These are phyloP conservation scores for Fusarium nodosum DNA, from an alignment of 2,329 filamentous ascomycete species.

Conservation along the genomic window DNA sequence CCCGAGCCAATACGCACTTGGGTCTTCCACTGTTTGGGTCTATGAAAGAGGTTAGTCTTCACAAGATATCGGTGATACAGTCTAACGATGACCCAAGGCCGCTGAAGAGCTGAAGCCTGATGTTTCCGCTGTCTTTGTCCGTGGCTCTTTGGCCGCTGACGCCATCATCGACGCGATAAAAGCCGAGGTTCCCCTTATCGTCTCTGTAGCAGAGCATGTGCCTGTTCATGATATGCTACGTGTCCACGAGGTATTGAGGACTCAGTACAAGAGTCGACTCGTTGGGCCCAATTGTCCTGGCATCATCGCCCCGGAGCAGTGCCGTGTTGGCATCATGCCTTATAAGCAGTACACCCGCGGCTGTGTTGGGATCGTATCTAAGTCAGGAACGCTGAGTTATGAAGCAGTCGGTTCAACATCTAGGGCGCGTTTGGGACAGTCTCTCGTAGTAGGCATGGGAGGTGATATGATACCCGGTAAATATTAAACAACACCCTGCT, in stretches of 20 bases:
- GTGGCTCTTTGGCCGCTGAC: conserved; percentile 73
- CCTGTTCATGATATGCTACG: conserved; percentile 83
- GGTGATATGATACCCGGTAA: conserved; percentile 78
- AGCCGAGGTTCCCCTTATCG: conserved; percentile 81
- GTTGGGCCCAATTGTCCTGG: conserved; percentile 87
- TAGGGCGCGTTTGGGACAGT: conserved; percentile 80
- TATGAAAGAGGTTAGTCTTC: conserved; percentile 50
- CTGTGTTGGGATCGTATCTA: conserved; percentile 81
- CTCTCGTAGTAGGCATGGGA: conserved; percentile 81
- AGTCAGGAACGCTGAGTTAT: conserved; percentile 84
- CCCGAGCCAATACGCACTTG: conserved; percentile 53
- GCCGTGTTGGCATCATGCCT: conserved; percentile 62
- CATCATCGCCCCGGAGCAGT: conserved; percentile 81
- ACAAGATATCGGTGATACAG: rapidly evolving
- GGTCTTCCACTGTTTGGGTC: conserved; percentile 55
- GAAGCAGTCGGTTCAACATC: conserved; percentile 83
- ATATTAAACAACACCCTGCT: rapidly evolving
- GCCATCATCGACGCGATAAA: conserved; percentile 83
- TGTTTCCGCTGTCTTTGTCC: conserved; percentile 80
- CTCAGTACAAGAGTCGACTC: conserved; percentile 78
- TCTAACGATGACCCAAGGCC: conserved; percentile 46
- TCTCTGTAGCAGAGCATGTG: conserved; percentile 84
- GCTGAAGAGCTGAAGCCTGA: conserved; percentile 63
- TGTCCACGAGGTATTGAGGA: conserved; percentile 76
- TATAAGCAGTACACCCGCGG: conserved; percentile 65